These are phyloP conservation scores for Choiromyces venosus DNA, from an alignment of 495 filamentous ascomycete species.

Conservation along the genomic window DNA sequence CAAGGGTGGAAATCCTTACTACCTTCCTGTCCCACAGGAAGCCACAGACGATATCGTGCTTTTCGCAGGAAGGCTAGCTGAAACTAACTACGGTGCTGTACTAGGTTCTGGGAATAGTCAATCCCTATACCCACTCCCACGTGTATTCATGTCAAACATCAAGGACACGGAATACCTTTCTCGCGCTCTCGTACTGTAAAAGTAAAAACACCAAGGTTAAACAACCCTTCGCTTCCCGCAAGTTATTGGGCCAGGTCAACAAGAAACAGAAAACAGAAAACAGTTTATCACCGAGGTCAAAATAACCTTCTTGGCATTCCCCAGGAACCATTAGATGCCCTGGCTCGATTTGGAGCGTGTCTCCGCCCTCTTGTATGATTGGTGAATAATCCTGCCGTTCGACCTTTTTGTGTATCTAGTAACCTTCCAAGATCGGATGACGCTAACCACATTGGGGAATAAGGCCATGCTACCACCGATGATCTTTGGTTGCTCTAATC, in stretches of 20 bases:
- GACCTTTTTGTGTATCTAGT: neutral
- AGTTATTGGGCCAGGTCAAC: neutral
- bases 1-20: neutral
- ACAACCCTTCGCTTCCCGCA: neutral
- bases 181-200: neutral
- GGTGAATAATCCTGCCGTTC: neutral
- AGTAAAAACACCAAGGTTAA: neutral
- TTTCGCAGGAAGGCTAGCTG: neutral
- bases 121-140: neutral
- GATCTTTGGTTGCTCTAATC: neutral
- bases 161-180: neutral
- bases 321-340: neutral
- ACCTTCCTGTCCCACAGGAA: neutral
- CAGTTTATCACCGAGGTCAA: neutral
- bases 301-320: neutral
- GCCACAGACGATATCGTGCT: neutral
- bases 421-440: neutral
- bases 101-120: neutral
- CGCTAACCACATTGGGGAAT: neutral
- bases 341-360: neutral
- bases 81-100: neutral
- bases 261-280: neutral
- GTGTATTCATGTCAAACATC: neutral
- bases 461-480: neutral
- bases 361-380: neutral